These are phyloP conservation scores for Phanerochaete carnosa DNA, from an alignment of 768 basidiomycete genomes.

Conservation along the genomic window DNA sequence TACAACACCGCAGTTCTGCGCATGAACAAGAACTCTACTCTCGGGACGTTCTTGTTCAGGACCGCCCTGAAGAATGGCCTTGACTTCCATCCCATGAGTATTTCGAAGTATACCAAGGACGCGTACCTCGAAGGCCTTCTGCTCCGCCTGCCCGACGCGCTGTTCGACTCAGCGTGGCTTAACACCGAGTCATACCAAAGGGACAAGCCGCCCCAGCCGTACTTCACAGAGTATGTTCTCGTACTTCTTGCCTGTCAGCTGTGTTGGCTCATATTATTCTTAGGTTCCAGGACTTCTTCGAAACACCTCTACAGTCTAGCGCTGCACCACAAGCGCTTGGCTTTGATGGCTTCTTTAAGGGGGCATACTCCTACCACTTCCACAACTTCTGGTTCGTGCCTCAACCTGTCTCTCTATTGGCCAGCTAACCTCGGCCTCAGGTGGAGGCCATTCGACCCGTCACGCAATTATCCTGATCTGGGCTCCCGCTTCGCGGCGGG, in stretches of 20 bases:
- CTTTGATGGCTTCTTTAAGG: constrained; percentile 94
- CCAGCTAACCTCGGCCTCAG: constrained; percentile 34
- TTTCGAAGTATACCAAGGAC: constrained; percentile 87
- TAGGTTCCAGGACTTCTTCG: constrained; percentile 89
- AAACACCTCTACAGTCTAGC: constrained; percentile 66
- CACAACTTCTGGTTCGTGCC: constrained; percentile 82
- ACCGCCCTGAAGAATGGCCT: constrained; percentile 91
- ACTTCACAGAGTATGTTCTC: constrained; percentile 51
- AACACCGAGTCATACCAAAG: constrained; percentile 91
- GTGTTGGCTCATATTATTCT: neutral
- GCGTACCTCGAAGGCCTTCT: constrained; percentile 81
- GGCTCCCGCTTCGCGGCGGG: constrained; percentile 75
- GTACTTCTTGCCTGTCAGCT: neutral
- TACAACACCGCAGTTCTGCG: constrained; percentile 97
- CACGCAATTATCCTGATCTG: constrained; percentile 94
- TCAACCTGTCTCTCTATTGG: neutral
- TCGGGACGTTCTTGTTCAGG: constrained; percentile 91
- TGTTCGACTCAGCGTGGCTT: constrained; percentile 97
- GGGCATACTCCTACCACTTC: constrained; percentile 94
- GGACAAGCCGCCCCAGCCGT: constrained; percentile 91
- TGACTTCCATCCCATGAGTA: constrained; percentile 97
- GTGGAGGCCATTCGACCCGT: constrained; percentile 95
- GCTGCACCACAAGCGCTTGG: constrained; percentile 87
- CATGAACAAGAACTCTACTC: constrained; percentile 87
- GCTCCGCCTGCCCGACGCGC: constrained; percentile 86